Evolutionary conservation across 192 early-diverging fungal genomes (phyloP), one percentile per base, ranked within the genome.

Genomic region (Gamsiella multidivaricata): DNA sequence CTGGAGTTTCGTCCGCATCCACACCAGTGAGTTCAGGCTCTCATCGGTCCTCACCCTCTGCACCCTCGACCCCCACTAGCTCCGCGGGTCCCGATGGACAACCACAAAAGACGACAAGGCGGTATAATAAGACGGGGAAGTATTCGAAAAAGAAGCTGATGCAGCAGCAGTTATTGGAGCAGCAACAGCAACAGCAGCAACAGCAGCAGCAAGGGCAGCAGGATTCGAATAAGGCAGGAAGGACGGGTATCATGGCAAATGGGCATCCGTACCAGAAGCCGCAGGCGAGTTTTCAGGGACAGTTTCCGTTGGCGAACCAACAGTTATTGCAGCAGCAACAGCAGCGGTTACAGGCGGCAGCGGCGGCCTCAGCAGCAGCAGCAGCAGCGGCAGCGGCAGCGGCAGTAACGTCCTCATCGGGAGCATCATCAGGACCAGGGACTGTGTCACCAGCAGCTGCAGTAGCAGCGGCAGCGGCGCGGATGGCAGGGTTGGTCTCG

Each of bases 101-200:
- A 28, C 56, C n/a, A n/a, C n/a, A 59, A 26, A 87, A 87, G 65
- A 81, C 85, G 4, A 88, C 87, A 2, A 46, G 87, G 22, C 81
- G 81, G 52, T 88, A 88, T 42, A 73, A 79, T 41, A 88, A 88
- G 43, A 88, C 87, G n/a, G 87, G 87, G 39, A 84, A 84, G 45
- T 88, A 88, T 29, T 87, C 87, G 2, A 88, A 88, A 50, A 88
- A 88, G 64, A 71, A 82, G 15, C 70, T 61, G 22, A 12, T 42
- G 28, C 69, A 72, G 43, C 79, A 80, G 29, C 52, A 65, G 37
- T 10, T 29, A 22, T 29, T 32, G 18, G 70, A 65, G 10, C 25
- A 28, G n/a, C 46, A 49, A 49, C 23, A 29, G 26, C 69, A 72
- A 33, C 79, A 80, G 29, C 52, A 65, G 37, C 10, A n/a, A 22